phyloP scores from a whole-genome alignment of 2,329 filamentous ascomycete genomes.

The Aspergillus flavus region DNA sequence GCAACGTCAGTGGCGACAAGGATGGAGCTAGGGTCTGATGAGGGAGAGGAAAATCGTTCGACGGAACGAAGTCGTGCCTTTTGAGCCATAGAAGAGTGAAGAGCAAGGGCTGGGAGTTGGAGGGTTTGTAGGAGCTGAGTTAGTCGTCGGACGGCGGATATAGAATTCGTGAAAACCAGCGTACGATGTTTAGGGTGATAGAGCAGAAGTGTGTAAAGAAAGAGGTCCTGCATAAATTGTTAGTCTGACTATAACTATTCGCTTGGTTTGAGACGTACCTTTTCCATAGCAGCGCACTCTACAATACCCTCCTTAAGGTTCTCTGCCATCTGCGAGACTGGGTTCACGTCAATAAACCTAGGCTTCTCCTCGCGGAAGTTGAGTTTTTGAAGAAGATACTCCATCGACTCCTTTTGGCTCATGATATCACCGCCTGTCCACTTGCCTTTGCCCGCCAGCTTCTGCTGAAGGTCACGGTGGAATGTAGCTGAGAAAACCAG shows the following conservation, averaged over 20 bases:
- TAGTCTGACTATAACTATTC: neutral
- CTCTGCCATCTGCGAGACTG: slow-evolving; percentile 82
- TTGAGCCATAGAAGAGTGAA: slow-evolving; percentile 95
- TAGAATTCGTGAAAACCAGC: slow-evolving; percentile 93
- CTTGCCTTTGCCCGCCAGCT: slow-evolving; percentile 76
- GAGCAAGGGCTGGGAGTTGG: slow-evolving; percentile 70
- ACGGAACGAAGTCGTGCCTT: slow-evolving; percentile 92
- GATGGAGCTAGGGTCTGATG: slow-evolving; percentile 61
- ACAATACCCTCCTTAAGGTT: slow-evolving; percentile 85
- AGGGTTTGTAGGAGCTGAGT: slow-evolving; percentile 83
- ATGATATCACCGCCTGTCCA: slow-evolving; percentile 61
- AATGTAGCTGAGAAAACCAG: slow-evolving; percentile 97
- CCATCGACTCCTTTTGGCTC: slow-evolving; percentile 79
- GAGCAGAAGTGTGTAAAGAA: slow-evolving; percentile 83
- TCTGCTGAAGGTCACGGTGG: slow-evolving; percentile 86
- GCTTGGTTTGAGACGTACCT: slow-evolving; percentile 56
- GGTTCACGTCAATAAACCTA: slow-evolving; percentile 90
- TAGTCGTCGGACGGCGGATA: slow-evolving; percentile 84
- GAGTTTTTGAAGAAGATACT: slow-evolving; percentile 86
- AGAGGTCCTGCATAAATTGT: slow-evolving; percentile 67
- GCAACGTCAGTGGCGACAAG: slow-evolving; percentile 93
- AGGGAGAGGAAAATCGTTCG: slow-evolving; percentile 76
- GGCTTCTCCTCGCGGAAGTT: slow-evolving; percentile 84
- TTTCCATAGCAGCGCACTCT: slow-evolving; percentile 90
- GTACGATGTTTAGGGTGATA: slow-evolving; percentile 80